Evolutionary conservation across 768 basidiomycete species (phyloP).

Genomic region (Tulasnella sp.): DNA sequence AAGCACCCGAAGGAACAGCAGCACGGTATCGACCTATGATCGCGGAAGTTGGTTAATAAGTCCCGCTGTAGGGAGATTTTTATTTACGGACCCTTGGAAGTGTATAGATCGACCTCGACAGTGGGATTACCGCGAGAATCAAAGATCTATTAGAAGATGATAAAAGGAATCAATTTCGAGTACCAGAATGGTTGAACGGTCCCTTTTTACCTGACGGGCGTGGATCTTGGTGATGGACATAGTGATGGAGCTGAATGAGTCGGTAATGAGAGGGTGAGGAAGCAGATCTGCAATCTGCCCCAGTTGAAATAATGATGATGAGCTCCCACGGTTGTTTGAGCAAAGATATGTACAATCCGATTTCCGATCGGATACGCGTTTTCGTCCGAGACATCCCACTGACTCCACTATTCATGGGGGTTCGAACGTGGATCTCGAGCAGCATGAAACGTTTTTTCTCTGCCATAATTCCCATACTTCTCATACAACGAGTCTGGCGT

Average conservation of each 20-base stretch:
- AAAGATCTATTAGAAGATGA: slow-evolving; percentile 58
- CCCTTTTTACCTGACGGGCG: slow-evolving; percentile 67
- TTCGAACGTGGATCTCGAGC: too few relatives aligned
- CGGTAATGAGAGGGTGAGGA: neutral
- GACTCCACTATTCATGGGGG: too few relatives aligned
- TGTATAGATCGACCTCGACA: slow-evolving; percentile 85
- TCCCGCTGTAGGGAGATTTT: neutral
- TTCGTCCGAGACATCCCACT: too few relatives aligned
- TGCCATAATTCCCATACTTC: too few relatives aligned
- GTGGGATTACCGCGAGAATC: slow-evolving; percentile 98
- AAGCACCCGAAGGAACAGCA: slow-evolving; percentile 94
- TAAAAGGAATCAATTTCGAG: slow-evolving; percentile 17
- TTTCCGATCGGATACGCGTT: too few relatives aligned
- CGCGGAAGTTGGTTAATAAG: slow-evolving; percentile 2
- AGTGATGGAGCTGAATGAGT: slow-evolving; percentile 16
- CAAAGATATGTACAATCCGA: too few relatives aligned
- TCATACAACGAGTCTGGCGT: too few relatives aligned
- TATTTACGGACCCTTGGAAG: slow-evolving; percentile 55
- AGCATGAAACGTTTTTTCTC: too few relatives aligned
- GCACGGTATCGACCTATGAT: slow-evolving; percentile 79
- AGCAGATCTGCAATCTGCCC: too few relatives aligned
- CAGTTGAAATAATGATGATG: neutral
- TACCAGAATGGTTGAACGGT: neutral
- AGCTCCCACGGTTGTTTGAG: too few relatives aligned
- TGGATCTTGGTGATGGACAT: slow-evolving; percentile 90